Evolutionary conservation across 495 filamentous ascomycete genomes (phyloP), one percentile per base, ranked within the genome.

Genomic region (Aspergillus affinis): DNA sequence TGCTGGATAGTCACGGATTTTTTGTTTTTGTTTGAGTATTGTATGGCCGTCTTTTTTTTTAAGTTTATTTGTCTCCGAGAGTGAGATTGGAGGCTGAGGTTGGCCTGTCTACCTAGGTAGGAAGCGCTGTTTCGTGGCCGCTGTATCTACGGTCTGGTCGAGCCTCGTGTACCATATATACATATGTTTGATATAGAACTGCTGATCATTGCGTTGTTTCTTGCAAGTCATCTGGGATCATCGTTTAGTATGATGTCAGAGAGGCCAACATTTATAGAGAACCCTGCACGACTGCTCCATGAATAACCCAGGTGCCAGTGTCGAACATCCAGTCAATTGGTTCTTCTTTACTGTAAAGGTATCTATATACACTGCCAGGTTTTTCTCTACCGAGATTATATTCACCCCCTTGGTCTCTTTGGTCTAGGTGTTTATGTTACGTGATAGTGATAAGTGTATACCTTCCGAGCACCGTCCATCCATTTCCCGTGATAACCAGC

Each of bases 81-180:
- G 15, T 15, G 36, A 17, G 36, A 12, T 41, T 41, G 9, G 36
- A 41, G 36, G 9, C 36, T 41, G 23, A 26, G 23, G 2, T 26
- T 26, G 23, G 4, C 23, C 23, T 26, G 4, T 26, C 36, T 41
- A 15, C 10, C 36, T 2, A 26, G 23, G 23, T 26, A 26, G 23
- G 23, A 4, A 26, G 23, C 23, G 36, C 8, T 41, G 9, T 41
- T 4, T 41, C 36, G 7, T 32, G 30, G 6, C 30, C 1, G 30
- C 10, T 12, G 10, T 8, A 12, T 32, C 30, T 7, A 32, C 8
- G 36, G 36, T 41, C 36, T 12, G 36, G 9, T 41, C 12, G 36
- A 41, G 36, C 13, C 36, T 41, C 18, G 18, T 49, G 48, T 49
- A 49, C 48, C 48, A 49, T 49, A 49, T 48, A 19, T 26, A 49